Base-by-base conservation (phyloP, 2,329 filamentous ascomycete species). In the Aspergillus sp. region DNA sequence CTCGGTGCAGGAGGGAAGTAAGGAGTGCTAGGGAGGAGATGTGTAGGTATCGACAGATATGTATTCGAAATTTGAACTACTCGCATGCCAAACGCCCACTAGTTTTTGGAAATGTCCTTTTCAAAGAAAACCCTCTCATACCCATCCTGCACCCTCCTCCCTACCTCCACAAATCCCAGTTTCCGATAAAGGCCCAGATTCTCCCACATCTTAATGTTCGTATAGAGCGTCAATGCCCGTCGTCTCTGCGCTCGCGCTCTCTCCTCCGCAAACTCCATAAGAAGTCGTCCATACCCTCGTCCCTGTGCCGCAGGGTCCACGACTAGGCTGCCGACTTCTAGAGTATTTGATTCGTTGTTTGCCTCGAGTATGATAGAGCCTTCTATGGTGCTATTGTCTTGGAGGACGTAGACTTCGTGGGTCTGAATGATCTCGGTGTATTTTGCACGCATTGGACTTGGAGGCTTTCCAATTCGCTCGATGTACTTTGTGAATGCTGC, bases 1-100 rank as follows among this genome's bases (percentile, higher is more conserved):
- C 49, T 61, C 69, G 7, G 60, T 45, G 22, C 56, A 62, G n/a
- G 72, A 73, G 62, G 73, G 73, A 19, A 76, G 73, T 58, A 72
- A 73, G 62, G 56, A 30, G 11, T 68, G 66, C 59, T 67, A 28
- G 25, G 51, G 25, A 34, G 7, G 34, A 22, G 25, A 28, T 7
- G 43, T 47, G 43, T 23, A 41, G 3, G 15, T 41, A 15, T 15
- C 34, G 13, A 41, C 13, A 41, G 13, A 6, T 5, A 15, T 15
- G 34, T 13, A 5, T 38, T 3, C 3, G 15, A 3, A 11, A 38
- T 38, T 11, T 38, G 31, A 38, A 13, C 7, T 19, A 38, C 15
- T 13, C 8, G 31, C 31, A 11, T 8, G 31, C 31, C 31, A 7
- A 7, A 8, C 31, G 19, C 4, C 25, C 4, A 28, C 25, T 28